These are phyloP conservation scores for Dissoconium aciculare DNA, from an alignment of 2,329 filamentous ascomycete species.

Conservation along the genomic window DNA sequence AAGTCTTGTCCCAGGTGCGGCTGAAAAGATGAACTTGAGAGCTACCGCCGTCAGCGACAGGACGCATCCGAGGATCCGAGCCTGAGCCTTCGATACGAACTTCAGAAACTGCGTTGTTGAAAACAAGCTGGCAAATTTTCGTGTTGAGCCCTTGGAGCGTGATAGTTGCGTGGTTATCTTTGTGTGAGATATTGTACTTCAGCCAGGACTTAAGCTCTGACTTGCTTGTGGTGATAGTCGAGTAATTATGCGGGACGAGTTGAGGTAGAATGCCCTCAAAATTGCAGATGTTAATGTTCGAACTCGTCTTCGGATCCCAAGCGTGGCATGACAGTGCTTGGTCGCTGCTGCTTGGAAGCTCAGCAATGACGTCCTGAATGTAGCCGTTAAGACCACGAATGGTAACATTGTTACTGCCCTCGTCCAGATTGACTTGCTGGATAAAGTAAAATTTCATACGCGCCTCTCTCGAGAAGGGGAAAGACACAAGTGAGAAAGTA, in stretches of 20 bases:
- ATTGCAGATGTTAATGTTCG: conserved; percentile 49
- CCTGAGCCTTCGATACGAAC: conserved; percentile 43
- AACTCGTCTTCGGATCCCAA: conserved; percentile 28
- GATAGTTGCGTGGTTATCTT: conserved; percentile 42
- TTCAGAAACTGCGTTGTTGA: conserved; percentile 50
- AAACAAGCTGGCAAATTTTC: conserved; percentile 59
- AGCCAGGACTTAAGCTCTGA: conserved; percentile 39
- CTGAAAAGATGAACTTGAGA: conserved; percentile 66
- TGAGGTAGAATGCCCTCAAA: conserved; percentile 56
- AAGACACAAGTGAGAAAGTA: conserved; percentile 72
- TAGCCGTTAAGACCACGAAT: conserved; percentile 55
- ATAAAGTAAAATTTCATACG: conserved; percentile 79
- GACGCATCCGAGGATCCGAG: conserved; percentile 10
- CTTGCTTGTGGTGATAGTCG: conserved; percentile 7
- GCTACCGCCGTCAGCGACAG: conserved; percentile 46
- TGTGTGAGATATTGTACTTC: conserved; percentile 43
- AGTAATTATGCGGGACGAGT: conserved; percentile 34
- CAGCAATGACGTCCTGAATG: conserved; percentile 48
- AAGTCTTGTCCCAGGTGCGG: conserved; percentile 60
- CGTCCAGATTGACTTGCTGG: conserved; percentile 62
- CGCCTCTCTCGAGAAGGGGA: conserved; percentile 69
- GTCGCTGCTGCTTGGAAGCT: conserved; percentile 56
- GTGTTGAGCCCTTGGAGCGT: conserved; percentile 59
- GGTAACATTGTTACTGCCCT: conserved; percentile 52
- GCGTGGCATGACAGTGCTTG: conserved; percentile 32